These are phyloP conservation scores for Cryptosporidium parvum DNA, from an alignment of 169 alveolate species.

Conservation along the genomic window DNA sequence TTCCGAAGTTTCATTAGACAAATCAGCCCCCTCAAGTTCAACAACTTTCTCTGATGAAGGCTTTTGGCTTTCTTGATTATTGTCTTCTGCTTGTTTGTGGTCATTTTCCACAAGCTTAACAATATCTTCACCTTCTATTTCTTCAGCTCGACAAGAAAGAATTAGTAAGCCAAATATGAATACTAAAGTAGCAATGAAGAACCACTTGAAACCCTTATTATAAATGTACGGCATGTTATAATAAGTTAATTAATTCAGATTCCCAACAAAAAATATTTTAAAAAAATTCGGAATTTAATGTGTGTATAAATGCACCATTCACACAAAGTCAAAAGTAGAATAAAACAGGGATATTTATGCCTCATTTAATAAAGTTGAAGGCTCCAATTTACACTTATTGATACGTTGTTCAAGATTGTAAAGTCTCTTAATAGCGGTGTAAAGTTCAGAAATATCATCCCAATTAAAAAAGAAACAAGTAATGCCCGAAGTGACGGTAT, in stretches of 20 bases:
- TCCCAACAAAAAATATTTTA: too few relatives aligned
- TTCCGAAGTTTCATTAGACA: not conserved
- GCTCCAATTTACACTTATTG: not conserved
- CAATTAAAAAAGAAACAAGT: slow-evolving; percentile 52
- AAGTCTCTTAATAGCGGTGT: slow-evolving; percentile 29
- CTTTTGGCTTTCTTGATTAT: too few relatives aligned
- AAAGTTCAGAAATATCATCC: slow-evolving; percentile 49
- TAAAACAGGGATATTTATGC: not conserved
- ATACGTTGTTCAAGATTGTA: slow-evolving; percentile 8
- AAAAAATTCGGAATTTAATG: not conserved
- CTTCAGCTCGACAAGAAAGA: not conserved
- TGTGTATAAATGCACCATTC: not conserved
- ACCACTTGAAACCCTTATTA: not conserved
- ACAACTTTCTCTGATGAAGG: not conserved
- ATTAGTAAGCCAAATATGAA: not conserved
- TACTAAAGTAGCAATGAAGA: not conserved
- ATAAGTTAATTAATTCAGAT: too few relatives aligned
- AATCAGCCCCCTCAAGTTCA: slow-evolving; percentile 27
- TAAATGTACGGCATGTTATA: not conserved
- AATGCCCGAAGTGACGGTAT: slow-evolving; percentile 30
- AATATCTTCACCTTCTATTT: not conserved
- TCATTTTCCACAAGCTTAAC: slow-evolving; percentile 5
- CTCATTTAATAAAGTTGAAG: not conserved
- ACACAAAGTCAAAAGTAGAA: not conserved
- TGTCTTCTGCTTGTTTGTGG: not conserved